phyloP scores from a whole-genome alignment of 2,329 filamentous ascomycete species.

The Dothistroma pini region DNA sequence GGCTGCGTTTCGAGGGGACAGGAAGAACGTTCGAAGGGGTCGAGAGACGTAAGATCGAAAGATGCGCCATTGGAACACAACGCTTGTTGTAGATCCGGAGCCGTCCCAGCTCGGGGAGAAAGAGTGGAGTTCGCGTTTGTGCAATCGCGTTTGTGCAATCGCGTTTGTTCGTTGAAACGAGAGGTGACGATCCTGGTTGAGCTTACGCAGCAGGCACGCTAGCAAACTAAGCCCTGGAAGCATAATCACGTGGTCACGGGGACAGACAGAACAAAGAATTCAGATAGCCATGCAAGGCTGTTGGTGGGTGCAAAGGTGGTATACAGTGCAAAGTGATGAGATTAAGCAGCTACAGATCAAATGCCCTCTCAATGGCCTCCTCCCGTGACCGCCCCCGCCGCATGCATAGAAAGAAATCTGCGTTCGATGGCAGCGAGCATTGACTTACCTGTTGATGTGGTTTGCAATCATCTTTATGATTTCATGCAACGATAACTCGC shows the following conservation, averaged over 20 bases:
- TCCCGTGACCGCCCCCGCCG: neutral
- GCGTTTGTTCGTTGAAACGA: neutral
- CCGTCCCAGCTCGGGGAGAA: neutral
- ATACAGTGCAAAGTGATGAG: neutral
- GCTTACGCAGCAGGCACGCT: neutral
- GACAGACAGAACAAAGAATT: neutral
- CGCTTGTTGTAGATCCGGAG: neutral
- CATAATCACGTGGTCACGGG: neutral
- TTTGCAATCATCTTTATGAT: neutral
- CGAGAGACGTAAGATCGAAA: neutral
- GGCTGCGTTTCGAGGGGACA: neutral
- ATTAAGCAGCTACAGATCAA: neutral
- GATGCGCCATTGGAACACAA: neutral
- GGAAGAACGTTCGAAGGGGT: neutral
- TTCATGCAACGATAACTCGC: neutral
- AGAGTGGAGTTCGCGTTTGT: neutral
- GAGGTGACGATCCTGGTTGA: neutral
- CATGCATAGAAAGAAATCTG: neutral
- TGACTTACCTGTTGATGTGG: neutral
- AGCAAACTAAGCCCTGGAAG: neutral
- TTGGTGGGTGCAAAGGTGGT: neutral
- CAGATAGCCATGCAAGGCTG: too few species aligned
- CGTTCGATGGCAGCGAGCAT: constrained; percentile 5
- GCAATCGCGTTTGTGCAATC: neutral
- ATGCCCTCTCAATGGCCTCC: neutral